Percentiles rank a stretch among this genome's conserved stretches.
These are phyloP conservation scores for Macrocystidia cucumis DNA, from an alignment of 1,284 basidiomycete species.

Conservation along the genomic window DNA sequence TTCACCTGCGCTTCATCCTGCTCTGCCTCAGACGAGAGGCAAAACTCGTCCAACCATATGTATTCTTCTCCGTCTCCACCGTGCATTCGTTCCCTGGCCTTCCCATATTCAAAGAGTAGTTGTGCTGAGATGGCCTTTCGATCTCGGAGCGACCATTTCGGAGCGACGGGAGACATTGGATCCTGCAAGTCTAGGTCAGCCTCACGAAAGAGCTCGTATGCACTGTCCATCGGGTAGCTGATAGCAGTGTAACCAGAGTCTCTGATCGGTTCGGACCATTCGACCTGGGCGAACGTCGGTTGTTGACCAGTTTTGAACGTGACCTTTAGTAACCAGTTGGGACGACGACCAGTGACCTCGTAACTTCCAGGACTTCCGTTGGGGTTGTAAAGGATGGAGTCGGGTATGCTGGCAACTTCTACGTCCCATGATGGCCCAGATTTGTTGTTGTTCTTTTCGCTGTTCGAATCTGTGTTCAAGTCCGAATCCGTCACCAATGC, in stretches of 20 bases:
- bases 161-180: conserved; percentile 1
- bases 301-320: background rate
- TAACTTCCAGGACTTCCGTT: background rate
- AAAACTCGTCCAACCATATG: conserved; percentile 19
- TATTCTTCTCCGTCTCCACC: too few relatives aligned
- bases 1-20: conserved; percentile 2
- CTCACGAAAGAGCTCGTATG: conserved; percentile 7
- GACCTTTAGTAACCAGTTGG: conserved; percentile 1
- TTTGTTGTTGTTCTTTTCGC: too few relatives aligned
- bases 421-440: too few relatives aligned
- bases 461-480: too few relatives aligned
- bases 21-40: conserved; percentile 9
- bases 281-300: background rate
- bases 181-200: background rate
- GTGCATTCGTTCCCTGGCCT: too few relatives aligned
- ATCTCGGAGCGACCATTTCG: background rate
- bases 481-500: background rate
- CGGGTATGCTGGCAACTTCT: background rate
- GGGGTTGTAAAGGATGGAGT: background rate
- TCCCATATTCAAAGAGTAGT: conserved; percentile 8
- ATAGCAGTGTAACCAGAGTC: conserved; percentile 11
- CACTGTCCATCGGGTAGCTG: conserved; percentile 12
- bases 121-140: conserved; percentile 5
- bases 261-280: conserved; percentile 5
- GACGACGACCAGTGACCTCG: background rate